Percentiles rank a stretch among this genome's conserved stretches.
Evolutionary conservation across 306 rosid species (phyloP).

Genomic region (Dicorynia guianensis): DNA sequence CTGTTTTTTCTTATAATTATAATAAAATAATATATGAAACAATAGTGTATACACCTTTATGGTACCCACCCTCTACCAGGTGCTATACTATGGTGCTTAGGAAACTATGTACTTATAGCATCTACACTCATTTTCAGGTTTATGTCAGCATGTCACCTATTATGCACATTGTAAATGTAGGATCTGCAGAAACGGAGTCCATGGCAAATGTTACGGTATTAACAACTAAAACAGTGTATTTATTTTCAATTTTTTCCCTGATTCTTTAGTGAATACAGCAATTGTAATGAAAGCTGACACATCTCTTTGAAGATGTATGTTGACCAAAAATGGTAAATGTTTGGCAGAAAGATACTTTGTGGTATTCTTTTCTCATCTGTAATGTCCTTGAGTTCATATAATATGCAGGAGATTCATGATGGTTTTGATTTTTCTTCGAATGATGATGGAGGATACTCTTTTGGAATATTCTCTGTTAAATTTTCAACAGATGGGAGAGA

Average conservation of each 20-base stretch:
- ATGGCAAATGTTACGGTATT: conserved; percentile 80
- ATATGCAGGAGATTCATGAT: conserved; percentile 83
- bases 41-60: conserved; percentile 5
- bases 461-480: conserved; percentile 84
- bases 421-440: conserved; percentile 77
- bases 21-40: not conserved
- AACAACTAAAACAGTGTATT: conserved; percentile 23
- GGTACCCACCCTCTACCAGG: conserved; percentile 6
- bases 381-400: conserved; percentile 39
- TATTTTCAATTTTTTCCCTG: conserved; percentile 16
- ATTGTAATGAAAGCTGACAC: conserved; percentile 20
- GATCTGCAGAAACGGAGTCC: conserved; percentile 74
- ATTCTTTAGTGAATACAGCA: conserved; percentile 20
- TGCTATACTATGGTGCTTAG: conserved; percentile 17
- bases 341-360: not conserved
- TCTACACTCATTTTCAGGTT: conserved; percentile 62
- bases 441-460: conserved; percentile 67
- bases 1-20: conserved; percentile 5
- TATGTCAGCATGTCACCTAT: conserved; percentile 97
- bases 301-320: conserved; percentile 3
- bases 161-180: conserved; percentile 76
- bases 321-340: conserved; percentile 28
- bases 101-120: conserved; percentile 11
- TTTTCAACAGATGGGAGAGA: conserved; percentile 93
- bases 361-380: conserved; percentile 26